Evolutionary conservation across 805 yeast species (phyloP).

Genomic region (Myxozyma kluyveri): DNA sequence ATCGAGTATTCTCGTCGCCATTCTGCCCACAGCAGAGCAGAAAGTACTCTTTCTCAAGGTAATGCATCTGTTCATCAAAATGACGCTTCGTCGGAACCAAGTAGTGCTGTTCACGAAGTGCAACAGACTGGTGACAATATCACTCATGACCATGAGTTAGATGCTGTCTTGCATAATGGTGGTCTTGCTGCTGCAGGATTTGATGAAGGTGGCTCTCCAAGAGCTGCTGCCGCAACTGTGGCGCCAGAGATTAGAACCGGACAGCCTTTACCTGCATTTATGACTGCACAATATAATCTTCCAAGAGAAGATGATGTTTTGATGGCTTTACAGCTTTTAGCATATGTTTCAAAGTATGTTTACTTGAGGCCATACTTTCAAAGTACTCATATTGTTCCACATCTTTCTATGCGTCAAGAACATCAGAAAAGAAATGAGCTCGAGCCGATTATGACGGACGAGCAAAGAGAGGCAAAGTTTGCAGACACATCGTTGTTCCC

Average conservation of each 20-base stretch:
- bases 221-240: constrained; percentile 5
- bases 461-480: constrained; percentile 3
- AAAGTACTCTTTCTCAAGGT: neutral
- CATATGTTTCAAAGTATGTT: constrained; percentile 90
- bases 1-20: neutral
- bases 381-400: constrained; percentile 69
- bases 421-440: neutral
- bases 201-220: constrained; percentile 4
- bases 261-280: constrained; percentile 11
- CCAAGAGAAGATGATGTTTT: constrained; percentile 92
- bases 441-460: neutral
- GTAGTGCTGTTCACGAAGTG: too few species aligned
- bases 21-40: neutral
- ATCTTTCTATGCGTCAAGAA: constrained; percentile 50
- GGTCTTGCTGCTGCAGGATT: constrained; percentile 6
- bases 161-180: neutral
- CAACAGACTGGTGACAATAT: neutral
- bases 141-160: neutral
- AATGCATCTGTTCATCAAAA: neutral
- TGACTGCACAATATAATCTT: constrained; percentile 35
- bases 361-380: constrained; percentile 71
- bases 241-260: neutral
- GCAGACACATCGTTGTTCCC: constrained; percentile 22
- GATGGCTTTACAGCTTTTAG: constrained; percentile 88
- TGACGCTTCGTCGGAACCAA: neutral